Evolutionary conservation across 768 basidiomycete species (phyloP).

Genomic region (Hypsizygus marmoreus): DNA sequence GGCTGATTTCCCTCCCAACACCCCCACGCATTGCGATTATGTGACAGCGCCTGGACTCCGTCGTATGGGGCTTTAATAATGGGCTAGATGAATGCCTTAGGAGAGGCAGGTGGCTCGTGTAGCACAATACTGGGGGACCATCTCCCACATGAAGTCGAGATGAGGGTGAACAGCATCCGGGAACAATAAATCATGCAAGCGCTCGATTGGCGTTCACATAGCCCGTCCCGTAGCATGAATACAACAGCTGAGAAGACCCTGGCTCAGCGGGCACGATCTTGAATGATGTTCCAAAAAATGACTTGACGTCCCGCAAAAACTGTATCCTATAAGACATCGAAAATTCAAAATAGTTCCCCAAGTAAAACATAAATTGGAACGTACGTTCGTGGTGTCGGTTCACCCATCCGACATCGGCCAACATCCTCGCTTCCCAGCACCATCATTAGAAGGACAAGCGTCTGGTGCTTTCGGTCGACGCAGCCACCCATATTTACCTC

Average conservation of each 20-base stretch:
- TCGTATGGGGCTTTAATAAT: too few species aligned
- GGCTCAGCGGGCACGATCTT: slow-evolving; percentile 73
- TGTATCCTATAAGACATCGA: slow-evolving; percentile 64
- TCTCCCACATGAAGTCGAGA: too few species aligned
- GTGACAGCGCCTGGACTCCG: too few species aligned
- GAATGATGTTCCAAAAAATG: slow-evolving; percentile 90
- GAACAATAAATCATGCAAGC: slow-evolving; percentile 49
- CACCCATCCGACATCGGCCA: slow-evolving; percentile 83
- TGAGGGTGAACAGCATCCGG: too few species aligned
- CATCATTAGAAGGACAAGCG: slow-evolving; percentile 85
- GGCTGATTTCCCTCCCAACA: too few species aligned
- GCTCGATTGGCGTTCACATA: slow-evolving; percentile 87
- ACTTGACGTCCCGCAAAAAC: slow-evolving; percentile 80
- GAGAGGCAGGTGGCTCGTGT: too few species aligned
- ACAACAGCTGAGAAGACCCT: slow-evolving; percentile 62
- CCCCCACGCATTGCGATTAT: too few species aligned
- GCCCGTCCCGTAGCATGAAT: slow-evolving; percentile 92
- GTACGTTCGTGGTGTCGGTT: slow-evolving; percentile 80
- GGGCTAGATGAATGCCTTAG: too few species aligned
- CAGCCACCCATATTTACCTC: slow-evolving; percentile 88
- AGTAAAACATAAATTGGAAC: too few species aligned
- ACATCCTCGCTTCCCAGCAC: slow-evolving; percentile 98
- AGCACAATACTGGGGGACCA: too few species aligned
- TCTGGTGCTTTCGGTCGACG: slow-evolving; percentile 88
- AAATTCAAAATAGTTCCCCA: slow-evolving; percentile 7